These are phyloP conservation scores for Trypanosoma rangeli DNA, from an alignment of 208 protist genomes.

Conservation along the genomic window DNA sequence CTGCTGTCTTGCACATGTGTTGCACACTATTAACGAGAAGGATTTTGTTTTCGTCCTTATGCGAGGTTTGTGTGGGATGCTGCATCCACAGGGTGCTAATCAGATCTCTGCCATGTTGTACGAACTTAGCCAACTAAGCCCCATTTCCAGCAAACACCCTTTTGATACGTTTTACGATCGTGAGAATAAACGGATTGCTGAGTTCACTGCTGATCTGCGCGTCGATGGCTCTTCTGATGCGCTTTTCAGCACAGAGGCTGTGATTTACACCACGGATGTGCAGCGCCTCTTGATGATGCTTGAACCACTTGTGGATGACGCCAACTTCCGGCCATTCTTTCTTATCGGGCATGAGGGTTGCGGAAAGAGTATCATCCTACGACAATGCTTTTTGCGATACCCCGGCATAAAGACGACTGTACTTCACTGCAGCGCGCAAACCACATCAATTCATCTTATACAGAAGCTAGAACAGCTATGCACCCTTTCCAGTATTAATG, in stretches of 20 bases:
- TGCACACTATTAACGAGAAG: slow-evolving; percentile 48
- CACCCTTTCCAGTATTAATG: slow-evolving; percentile 72
- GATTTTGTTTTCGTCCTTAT: slow-evolving; percentile 79
- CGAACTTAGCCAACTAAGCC: slow-evolving; percentile 69
- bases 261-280: slow-evolving; percentile 93
- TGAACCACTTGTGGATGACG: slow-evolving; percentile 77
- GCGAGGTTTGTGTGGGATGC: slow-evolving; percentile 54
- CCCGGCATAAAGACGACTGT: slow-evolving; percentile 62
- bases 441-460: slow-evolving; percentile 90
- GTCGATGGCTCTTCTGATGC: slow-evolving; percentile 48
- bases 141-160: slow-evolving; percentile 67
- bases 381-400: slow-evolving; percentile 62
- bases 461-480: slow-evolving; percentile 96
- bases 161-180: slow-evolving; percentile 87
- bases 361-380: slow-evolving; percentile 93
- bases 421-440: slow-evolving; percentile 97
- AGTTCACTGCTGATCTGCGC: slow-evolving; percentile 66
- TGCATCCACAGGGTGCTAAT: slow-evolving; percentile 48
- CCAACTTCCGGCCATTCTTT: slow-evolving; percentile 88
- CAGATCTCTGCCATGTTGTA: slow-evolving; percentile 87
- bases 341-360: slow-evolving; percentile 96
- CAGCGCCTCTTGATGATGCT: slow-evolving; percentile 85
- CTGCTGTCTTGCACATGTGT: slow-evolving; percentile 65
- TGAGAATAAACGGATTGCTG: slow-evolving; percentile 44
- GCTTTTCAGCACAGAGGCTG: slow-evolving; percentile 54